Evolutionary conservation across 805 yeast species (phyloP).

Genomic region (Candida endomychidarum): DNA sequence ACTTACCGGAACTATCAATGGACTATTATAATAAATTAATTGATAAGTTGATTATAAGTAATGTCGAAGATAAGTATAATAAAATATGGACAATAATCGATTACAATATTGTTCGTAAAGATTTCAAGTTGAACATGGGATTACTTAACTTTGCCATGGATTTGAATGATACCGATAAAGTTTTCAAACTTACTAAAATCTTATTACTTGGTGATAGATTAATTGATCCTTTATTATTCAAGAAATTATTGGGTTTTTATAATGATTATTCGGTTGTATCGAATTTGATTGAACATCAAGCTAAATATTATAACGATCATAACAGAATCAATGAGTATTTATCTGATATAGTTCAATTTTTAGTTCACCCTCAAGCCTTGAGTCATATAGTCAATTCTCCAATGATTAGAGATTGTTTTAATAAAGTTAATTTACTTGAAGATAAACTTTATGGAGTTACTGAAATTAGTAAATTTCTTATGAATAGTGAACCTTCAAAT

Average conservation of each 20-base stretch:
- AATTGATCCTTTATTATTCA: constrained; percentile 29
- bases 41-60: constrained; percentile 22
- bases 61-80: constrained; percentile 13
- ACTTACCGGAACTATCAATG: constrained; percentile 37
- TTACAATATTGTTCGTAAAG: constrained; percentile 36
- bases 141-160: constrained; percentile 33
- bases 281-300: constrained; percentile 36
- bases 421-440: constrained; percentile 23
- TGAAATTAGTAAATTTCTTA: constrained; percentile 22
- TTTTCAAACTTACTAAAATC: constrained; percentile 38
- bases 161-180: constrained; percentile 32
- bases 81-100: constrained; percentile 34
- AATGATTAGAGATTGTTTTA: constrained; percentile 27
- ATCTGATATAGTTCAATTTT: constrained; percentile 27
- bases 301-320: constrained; percentile 21
- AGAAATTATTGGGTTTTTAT: constrained; percentile 31
- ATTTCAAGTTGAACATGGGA: constrained; percentile 24
- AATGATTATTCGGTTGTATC: constrained; percentile 33
- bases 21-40: constrained; percentile 32
- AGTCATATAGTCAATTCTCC: constrained; percentile 28
- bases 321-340: constrained; percentile 28
- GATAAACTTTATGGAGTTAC: constrained; percentile 36
- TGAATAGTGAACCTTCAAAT: background rate
- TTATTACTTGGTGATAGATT: constrained; percentile 31
- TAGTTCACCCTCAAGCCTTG: constrained; percentile 15